Evolutionary conservation across 148 eudicot species (phyloP).

Genomic region (Camellia lanceoleosa): DNA sequence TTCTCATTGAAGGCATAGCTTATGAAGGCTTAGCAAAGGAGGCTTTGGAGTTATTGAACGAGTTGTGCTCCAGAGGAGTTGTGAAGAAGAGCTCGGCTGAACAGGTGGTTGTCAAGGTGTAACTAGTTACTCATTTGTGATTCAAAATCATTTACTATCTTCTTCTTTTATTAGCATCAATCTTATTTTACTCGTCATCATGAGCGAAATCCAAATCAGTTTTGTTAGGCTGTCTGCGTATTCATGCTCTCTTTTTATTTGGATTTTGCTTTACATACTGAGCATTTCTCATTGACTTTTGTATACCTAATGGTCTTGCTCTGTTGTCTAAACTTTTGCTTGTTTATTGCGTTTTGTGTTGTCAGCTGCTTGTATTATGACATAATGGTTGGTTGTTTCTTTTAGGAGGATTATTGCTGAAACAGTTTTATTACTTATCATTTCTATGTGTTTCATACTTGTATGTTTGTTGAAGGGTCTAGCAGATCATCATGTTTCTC

Average conservation of each 20-base stretch:
- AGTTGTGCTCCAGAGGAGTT: slow-evolving; percentile 47
- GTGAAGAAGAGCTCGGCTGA: slow-evolving; percentile 55
- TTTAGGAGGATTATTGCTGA: not conserved
- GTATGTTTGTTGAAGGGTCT: too few species aligned
- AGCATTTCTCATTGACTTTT: not conserved
- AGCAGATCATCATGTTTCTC: too few species aligned
- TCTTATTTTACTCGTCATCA: not conserved
- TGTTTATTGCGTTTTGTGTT: too few species aligned
- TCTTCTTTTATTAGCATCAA: not conserved
- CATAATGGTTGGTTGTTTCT: not conserved
- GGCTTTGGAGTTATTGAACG: slow-evolving; percentile 49
- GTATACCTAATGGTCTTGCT: not conserved
- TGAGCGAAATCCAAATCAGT: not conserved
- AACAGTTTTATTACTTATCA: too few species aligned
- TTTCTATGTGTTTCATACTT: too few species aligned
- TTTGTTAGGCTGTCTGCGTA: not conserved
- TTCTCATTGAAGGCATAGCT: slow-evolving; percentile 55
- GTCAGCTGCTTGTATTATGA: not conserved
- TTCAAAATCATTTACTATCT: too few species aligned
- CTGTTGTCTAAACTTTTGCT: too few species aligned
- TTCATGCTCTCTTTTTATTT: not conserved
- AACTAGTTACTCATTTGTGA: slow-evolving; percentile 5
- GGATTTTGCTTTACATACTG: not conserved
- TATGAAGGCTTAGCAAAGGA: slow-evolving; percentile 51
- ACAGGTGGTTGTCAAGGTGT: slow-evolving; percentile 45